phyloP scores from a whole-genome alignment of 139 green algal species.

The Picochlorum sp. region DNA sequence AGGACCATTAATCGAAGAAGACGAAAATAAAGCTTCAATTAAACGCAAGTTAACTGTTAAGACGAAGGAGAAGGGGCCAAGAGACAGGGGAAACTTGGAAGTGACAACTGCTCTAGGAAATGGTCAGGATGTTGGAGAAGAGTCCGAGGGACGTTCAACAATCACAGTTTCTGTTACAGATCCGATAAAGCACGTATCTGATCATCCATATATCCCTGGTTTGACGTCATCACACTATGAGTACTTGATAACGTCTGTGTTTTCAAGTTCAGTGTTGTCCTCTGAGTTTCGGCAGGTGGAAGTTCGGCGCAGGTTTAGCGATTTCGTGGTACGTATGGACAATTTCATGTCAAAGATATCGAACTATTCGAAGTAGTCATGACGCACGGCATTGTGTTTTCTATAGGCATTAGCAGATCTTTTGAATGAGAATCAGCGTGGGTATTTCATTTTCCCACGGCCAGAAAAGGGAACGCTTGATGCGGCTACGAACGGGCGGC shows the following conservation, averaged over 20 bases:
- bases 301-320: constrained; percentile 67
- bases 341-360: neutral
- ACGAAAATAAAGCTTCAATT: too few relatives aligned
- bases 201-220: constrained; percentile 30
- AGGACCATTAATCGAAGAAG: too few relatives aligned
- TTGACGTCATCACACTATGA: constrained; percentile 26
- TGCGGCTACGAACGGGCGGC: constrained; percentile 27
- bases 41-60: too few relatives aligned
- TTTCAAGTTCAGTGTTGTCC: neutral
- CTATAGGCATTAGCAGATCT: constrained; percentile 48
- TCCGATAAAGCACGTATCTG: constrained; percentile 45
- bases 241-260: constrained; percentile 21
- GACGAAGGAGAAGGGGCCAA: too few relatives aligned
- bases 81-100: too few relatives aligned
- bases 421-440: constrained; percentile 58
- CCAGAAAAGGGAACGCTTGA: constrained; percentile 84
- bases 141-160: neutral
- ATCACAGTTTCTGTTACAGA: constrained; percentile 55
- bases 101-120: too few relatives aligned
- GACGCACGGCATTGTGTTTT: neutral
- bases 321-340: constrained; percentile 57
- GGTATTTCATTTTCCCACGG: constrained; percentile 84
- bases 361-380: constrained; percentile 4
- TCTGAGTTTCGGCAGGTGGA: neutral
- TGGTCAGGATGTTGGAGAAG: too few relatives aligned